Evolutionary conservation across 495 filamentous ascomycete species (phyloP).

Genomic region (Peziza echinospora): DNA sequence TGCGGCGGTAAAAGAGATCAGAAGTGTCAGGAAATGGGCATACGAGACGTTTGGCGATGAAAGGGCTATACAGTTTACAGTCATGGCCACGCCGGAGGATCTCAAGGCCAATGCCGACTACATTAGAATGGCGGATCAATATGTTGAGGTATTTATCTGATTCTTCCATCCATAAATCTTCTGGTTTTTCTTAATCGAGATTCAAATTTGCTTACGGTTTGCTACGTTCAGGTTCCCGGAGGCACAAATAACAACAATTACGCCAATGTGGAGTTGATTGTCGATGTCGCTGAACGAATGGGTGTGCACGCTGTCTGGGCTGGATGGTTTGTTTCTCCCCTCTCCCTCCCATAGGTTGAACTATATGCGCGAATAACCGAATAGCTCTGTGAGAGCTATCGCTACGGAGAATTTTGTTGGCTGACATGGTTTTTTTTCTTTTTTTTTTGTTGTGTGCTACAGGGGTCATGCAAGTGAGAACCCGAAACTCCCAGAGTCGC

Average conservation of each 20-base stretch:
- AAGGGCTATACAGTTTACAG: constrained; percentile 93
- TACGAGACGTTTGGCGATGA: constrained; percentile 99
- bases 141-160: constrained; percentile 71
- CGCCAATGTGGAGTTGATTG: constrained; percentile 97
- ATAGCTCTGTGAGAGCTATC: neutral
- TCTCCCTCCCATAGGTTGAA: neutral
- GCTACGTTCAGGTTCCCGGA: constrained; percentile 50
- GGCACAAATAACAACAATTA: constrained; percentile 99
- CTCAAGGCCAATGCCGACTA: constrained; percentile 94
- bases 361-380: neutral
- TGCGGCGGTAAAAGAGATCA: constrained; percentile 95
- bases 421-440: constrained; percentile 3
- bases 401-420: neutral
- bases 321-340: constrained; percentile 49
- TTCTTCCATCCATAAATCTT: neutral
- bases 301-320: constrained; percentile 96
- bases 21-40: constrained; percentile 97
- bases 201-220: neutral
- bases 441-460: neutral
- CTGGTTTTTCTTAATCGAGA: neutral
- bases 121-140: constrained; percentile 98
- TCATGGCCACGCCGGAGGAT: constrained; percentile 99
- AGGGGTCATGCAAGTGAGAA: constrained; percentile 99
- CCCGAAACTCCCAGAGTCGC: constrained; percentile 82
- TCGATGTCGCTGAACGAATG: constrained; percentile 98